Percentiles rank a stretch among this genome's conserved stretches.
Evolutionary conservation across 169 alveolate genomes (phyloP).

Genomic region (Babesia bovis): DNA sequence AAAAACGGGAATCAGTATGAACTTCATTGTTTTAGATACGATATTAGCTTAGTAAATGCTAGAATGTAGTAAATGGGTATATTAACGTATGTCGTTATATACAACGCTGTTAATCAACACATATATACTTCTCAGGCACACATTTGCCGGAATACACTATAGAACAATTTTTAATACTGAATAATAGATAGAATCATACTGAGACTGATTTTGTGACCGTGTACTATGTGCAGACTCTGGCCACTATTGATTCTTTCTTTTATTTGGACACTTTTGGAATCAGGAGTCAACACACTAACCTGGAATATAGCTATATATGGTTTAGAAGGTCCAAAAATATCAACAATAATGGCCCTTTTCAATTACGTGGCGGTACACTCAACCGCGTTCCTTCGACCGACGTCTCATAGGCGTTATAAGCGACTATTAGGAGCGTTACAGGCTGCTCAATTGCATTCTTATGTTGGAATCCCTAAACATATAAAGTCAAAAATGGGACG

Average conservation of each 20-base stretch:
- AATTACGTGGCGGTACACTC: background rate
- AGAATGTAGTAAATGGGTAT: no score
- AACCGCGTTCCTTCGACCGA: background rate
- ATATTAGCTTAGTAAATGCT: no score
- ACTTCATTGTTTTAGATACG: background rate
- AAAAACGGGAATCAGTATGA: background rate
- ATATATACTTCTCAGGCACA: background rate
- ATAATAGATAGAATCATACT: background rate
- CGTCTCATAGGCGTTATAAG: background rate
- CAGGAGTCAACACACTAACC: background rate
- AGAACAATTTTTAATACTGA: background rate
- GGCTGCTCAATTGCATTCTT: background rate
- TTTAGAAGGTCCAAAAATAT: background rate
- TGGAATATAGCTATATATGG: background rate
- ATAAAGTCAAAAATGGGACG: constrained; percentile 28
- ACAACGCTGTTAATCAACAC: no score
- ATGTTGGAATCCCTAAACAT: constrained; percentile 37
- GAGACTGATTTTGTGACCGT: background rate
- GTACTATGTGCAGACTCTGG: constrained; percentile 35
- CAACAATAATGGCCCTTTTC: background rate
- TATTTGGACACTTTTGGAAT: constrained; percentile 15
- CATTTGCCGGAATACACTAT: background rate
- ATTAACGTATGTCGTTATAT: no score
- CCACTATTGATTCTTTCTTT: constrained; percentile 34
- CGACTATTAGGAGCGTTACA: background rate